Evolutionary conservation across 2,329 filamentous ascomycete species (phyloP), one percentile per base, ranked within the genome.

Genomic region (Penicillium sp.): DNA sequence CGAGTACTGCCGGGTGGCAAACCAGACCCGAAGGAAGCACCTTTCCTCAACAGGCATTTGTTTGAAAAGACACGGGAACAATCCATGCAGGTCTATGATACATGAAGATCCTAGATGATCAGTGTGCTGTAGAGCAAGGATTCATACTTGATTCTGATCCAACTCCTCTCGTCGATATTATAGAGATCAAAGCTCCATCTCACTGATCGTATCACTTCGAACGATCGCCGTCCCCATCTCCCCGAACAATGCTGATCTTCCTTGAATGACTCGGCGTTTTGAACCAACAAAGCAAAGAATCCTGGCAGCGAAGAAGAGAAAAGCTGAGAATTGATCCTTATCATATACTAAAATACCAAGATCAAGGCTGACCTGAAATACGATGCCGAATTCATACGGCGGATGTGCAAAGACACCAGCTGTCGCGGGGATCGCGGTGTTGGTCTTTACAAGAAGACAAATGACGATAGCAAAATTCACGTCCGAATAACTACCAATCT

Each of bases 101-200:
- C 43, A 26, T 13, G 22, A 25, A 45, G 19, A 26, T 3, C 1
- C 10, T 46, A 13, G 25, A 1, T 48, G 3, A 2, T 4, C 30
- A 26, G 13, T 28, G 5, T 26, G 13, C 6, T 46, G 6, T 42
- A 26, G 43, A 30, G 14, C 25, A 48, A 48, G 45, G 26, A 48
- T 48, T 2, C 14, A 30, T 6, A 48, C 26, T 48, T 30, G 45
- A 4, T 48, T 48, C 14, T 28, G 14, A 10, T n/a, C 14, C 25
- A 10, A 26, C 13, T 14, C 6, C 45, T 7, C 3, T 22, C 10
- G 26, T n/a, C 30, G 25, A 30, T 28, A 30, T 30, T 26, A 30
- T 48, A 48, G 45, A 48, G 45, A 48, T 48, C 45, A 48, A 48
- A 48, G 45, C 25, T 48, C 45, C 25, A 30, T 11, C 30, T 26